Base-by-base conservation (phyloP, 768 basidiomycete species). In the Tremella mesenterica region DNA sequence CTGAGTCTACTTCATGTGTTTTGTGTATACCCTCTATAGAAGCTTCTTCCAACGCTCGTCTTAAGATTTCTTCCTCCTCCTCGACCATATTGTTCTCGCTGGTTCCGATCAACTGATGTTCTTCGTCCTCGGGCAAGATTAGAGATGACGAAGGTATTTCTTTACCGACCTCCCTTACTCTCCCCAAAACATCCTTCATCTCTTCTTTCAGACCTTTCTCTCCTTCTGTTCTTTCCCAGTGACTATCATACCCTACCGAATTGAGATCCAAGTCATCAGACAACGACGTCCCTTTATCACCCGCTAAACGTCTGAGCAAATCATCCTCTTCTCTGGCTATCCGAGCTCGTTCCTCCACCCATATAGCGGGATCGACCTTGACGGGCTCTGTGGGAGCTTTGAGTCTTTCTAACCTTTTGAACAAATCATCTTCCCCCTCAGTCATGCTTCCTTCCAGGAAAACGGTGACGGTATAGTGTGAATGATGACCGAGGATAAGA, bases 51-150 rank as follows among this genome's bases (percentile, higher is more conserved):
- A 53, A 26, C 16, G 52, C 52, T 14, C 57, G 46, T 26, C 34
- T 27, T 5, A 58, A 18, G 23, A 58, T 58, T 21, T 58, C 34
- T 25, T 57, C 51, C 39, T 57, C 56, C 6, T 45, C 53, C 47
- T 57, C 56, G n/a, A n/a, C n/a, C n/a, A n/a, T n/a, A 23, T 6
- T 56, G 18, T 31, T 48, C 56, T 36, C 39, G 44, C 5, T 23
- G 4, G 27, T 39, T 39, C 26, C 50, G 5, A 46, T 14, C 8
- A 7, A 43, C 26, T 18, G 12, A 18, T 43, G n/a, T 20, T 43
- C 26, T 8, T 43, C 41, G 41, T 12, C 18, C 18, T n/a, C 18
- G 10, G 41, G 18, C 9, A 10, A 8, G 41, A 9, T n/a, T 43
- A 8, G 8, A 43, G 41, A 25, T n/a, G 41, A 25, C 7, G 41